phyloP scores from a whole-genome alignment of 768 basidiomycete species.

The Tylopilus plumbeoviolaceoides region DNA sequence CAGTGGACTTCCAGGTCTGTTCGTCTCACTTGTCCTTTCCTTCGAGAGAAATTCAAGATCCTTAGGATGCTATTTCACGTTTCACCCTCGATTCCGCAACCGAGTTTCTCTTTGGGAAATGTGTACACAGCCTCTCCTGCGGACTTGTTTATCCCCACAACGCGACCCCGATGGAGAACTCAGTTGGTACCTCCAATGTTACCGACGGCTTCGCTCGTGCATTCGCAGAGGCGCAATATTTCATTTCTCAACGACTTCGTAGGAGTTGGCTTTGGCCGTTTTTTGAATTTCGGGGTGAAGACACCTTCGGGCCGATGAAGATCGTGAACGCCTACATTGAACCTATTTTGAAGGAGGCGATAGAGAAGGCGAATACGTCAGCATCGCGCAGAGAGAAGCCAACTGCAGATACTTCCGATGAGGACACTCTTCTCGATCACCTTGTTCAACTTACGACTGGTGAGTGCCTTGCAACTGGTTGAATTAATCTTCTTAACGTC shows the following conservation, averaged over 20 bases:
- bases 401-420: slow-evolving; percentile 32
- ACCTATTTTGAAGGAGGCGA: slow-evolving; percentile 41
- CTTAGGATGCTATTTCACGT: slow-evolving; percentile 52
- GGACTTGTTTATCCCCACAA: slow-evolving; percentile 52
- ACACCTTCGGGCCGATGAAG: not conserved
- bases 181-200: slow-evolving; percentile 22
- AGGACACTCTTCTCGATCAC: slow-evolving; percentile 53
- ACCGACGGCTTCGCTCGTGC: slow-evolving; percentile 46
- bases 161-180: slow-evolving; percentile 17
- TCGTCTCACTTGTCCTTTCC: not conserved
- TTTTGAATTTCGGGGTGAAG: slow-evolving; percentile 35
- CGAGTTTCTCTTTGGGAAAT: slow-evolving; percentile 61
- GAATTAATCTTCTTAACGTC: slow-evolving; percentile 13
- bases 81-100: slow-evolving; percentile 67
- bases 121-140: slow-evolving; percentile 49
- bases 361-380: slow-evolving; percentile 37
- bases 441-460: slow-evolving; percentile 48
- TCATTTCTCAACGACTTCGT: slow-evolving; percentile 40
- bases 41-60: not conserved
- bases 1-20: slow-evolving; percentile 56
- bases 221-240: slow-evolving; percentile 45
- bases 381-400: slow-evolving; percentile 18
- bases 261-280: slow-evolving; percentile 53
- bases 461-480: slow-evolving; percentile 14
- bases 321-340: slow-evolving; percentile 23